These are phyloP conservation scores for Punica granatum DNA, from an alignment of 345 rosid species.

Conservation along the genomic window DNA sequence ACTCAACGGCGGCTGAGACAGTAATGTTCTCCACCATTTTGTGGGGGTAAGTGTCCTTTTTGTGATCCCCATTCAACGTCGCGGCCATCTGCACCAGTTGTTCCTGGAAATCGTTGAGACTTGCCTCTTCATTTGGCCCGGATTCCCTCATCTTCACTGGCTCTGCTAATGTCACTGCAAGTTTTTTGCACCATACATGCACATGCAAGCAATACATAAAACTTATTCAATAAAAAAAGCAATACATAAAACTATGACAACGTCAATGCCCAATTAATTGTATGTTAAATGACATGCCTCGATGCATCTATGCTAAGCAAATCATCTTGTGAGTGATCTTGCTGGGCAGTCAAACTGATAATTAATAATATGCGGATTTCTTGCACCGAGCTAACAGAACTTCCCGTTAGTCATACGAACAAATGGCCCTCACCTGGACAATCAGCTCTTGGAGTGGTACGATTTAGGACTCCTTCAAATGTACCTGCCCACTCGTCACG, in stretches of 20 bases:
- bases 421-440: constrained; percentile 51
- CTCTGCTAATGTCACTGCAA: constrained; percentile 38
- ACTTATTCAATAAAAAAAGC: no score
- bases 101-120: constrained; percentile 58
- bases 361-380: no score
- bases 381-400: no score
- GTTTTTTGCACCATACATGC: background rate
- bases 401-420: background rate
- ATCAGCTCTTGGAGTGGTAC: constrained; percentile 52
- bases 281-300: no score
- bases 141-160: constrained; percentile 32
- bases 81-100: constrained; percentile 64
- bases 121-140: constrained; percentile 34
- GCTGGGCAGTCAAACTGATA: no score
- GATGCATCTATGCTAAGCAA: no score
- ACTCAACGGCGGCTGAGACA: constrained; percentile 40
- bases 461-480: constrained; percentile 47
- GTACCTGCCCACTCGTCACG: constrained; percentile 94
- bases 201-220: no score
- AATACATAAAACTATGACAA: no score
- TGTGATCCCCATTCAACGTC: constrained; percentile 46
- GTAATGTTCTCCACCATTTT: constrained; percentile 55
- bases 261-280: no score
- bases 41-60: constrained; percentile 33
- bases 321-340: no score